These are phyloP conservation scores for Dendrobium chrysotoxum DNA, from an alignment of 106 monocot genomes.

Conservation along the genomic window DNA sequence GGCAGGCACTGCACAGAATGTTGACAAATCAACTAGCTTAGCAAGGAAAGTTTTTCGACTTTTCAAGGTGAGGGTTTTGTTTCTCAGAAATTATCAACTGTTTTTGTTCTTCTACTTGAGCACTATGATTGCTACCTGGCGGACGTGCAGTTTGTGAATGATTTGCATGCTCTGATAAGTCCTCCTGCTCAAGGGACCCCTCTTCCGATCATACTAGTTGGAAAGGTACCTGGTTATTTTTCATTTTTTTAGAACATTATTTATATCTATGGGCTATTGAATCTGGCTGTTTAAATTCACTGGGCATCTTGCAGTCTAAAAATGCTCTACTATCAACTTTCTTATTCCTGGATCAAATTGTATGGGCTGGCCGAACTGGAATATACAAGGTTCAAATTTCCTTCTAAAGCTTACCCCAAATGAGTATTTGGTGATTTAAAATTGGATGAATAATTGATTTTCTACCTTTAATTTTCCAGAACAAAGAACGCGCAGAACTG, in stretches of 20 bases:
- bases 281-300: neutral
- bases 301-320: conserved; percentile 55
- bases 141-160: conserved; percentile 73
- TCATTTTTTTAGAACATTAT: neutral
- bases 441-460: neutral
- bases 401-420: neutral
- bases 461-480: conserved; percentile 20
- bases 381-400: conserved; percentile 72
- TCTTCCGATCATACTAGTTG: conserved; percentile 69
- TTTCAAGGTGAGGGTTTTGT: conserved; percentile 47
- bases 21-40: conserved; percentile 81
- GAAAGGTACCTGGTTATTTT: conserved; percentile 44
- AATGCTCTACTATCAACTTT: conserved; percentile 90
- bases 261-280: neutral
- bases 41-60: conserved; percentile 89
- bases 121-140: neutral
- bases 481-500: conserved; percentile 68
- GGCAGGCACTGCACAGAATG: conserved; percentile 72
- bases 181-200: conserved; percentile 65
- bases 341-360: conserved; percentile 94
- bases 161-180: conserved; percentile 83
- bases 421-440: neutral
- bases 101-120: neutral
- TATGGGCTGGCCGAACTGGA: conserved; percentile 83
- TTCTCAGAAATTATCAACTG: neutral